phyloP scores from a whole-genome alignment of 2,329 filamentous ascomycete species.

The Zymoseptoria ardabiliae region DNA sequence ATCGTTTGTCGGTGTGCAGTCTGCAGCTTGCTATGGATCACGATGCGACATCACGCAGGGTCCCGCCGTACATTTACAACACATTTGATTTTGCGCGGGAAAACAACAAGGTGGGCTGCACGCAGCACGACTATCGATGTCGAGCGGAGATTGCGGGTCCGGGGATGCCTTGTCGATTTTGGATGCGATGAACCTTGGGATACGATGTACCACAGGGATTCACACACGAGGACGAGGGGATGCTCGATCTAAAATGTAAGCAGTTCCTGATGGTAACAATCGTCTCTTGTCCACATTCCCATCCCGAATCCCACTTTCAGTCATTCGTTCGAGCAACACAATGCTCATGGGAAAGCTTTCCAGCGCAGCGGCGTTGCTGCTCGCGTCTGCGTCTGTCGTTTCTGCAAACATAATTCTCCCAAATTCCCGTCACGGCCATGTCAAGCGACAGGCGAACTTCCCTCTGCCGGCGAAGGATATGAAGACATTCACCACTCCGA shows the following conservation, averaged over 20 bases:
- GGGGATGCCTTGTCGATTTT: background rate
- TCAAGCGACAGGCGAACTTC: conserved; percentile 17
- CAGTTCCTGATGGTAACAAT: background rate
- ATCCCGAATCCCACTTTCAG: background rate
- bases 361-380: background rate
- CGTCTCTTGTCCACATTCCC: background rate
- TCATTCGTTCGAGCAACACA: background rate
- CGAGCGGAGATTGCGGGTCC: background rate
- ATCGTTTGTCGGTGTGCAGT: no score
- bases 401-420: conserved; percentile 4
- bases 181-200: no score
- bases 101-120: background rate
- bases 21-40: background rate
- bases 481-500: conserved; percentile 37
- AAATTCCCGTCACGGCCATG: conserved; percentile 1
- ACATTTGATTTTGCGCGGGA: background rate
- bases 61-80: background rate
- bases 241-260: background rate
- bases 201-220: background rate
- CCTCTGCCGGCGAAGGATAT: conserved; percentile 38
- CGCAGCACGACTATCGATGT: background rate
- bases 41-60: background rate
- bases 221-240: background rate
- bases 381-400: conserved; percentile 1
- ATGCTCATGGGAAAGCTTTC: background rate